Evolutionary conservation across 805 yeast species (phyloP).

Genomic region (Yarrowia bubula): DNA sequence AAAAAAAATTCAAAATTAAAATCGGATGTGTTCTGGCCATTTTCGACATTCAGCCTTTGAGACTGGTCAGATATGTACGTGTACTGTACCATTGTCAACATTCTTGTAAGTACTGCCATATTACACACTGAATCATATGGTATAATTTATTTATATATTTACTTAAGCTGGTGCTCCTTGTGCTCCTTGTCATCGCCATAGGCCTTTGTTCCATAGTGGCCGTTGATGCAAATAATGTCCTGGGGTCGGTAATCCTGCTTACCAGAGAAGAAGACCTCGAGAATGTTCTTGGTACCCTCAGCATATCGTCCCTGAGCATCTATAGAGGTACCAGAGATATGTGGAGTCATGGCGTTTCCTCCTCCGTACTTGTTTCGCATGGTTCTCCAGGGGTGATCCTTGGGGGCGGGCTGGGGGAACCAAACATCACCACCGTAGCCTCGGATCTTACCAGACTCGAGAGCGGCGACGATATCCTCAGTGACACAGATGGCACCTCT

Average conservation of each 20-base stretch:
- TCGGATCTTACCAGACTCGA: conserved; percentile 51
- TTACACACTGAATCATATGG: no score
- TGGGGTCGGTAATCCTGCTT: conserved; percentile 68
- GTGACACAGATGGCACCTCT: conserved; percentile 45
- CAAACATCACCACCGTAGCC: conserved; percentile 62
- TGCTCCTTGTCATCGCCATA: conserved; percentile 48
- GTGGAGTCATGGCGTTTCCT: background rate
- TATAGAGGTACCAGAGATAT: background rate
- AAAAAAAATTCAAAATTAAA: no score
- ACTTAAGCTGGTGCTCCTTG: background rate
- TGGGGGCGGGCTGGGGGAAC: conserved; percentile 79
- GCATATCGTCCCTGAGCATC: conserved; percentile 54
- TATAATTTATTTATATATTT: background rate
- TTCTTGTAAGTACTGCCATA: no score
- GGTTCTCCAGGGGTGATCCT: conserved; percentile 72
- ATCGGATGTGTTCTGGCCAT: no score
- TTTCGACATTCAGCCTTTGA: no score
- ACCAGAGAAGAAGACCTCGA: conserved; percentile 59
- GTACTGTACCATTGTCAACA: no score
- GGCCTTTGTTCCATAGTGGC: conserved; percentile 69
- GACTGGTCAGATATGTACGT: no score
- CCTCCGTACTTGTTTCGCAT: conserved; percentile 39
- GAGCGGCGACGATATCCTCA: conserved; percentile 46
- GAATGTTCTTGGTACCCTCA: conserved; percentile 62
- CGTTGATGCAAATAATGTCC: conserved; percentile 68